A percentile compares a stretch with the other conserved stretches of the same genome.
These are phyloP conservation scores for Pigoraptor vietnamica DNA, from an alignment of 78 protist species.

Conservation along the genomic window DNA sequence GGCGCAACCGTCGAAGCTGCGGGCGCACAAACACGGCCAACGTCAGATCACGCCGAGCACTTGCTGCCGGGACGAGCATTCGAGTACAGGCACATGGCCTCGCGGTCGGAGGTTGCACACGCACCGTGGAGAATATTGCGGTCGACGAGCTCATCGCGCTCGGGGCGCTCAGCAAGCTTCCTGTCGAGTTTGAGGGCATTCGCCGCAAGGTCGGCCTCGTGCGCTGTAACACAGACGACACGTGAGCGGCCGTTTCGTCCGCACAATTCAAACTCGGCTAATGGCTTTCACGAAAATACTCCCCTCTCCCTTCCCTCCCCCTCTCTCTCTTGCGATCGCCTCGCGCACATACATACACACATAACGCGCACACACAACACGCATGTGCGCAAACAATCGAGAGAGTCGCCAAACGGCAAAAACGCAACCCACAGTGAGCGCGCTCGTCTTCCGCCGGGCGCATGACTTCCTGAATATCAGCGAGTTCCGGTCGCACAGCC, in stretches of 20 bases:
- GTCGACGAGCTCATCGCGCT: background rate
- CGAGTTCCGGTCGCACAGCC: background rate
- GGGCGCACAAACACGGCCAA: background rate
- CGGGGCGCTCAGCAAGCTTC: constrained; percentile 7
- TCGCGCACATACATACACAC: background rate
- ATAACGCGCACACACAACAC: background rate
- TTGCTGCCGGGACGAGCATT: too few species aligned
- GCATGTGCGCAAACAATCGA: too few species aligned
- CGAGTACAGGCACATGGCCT: too few species aligned
- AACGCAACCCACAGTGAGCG: background rate
- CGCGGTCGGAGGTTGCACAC: too few species aligned
- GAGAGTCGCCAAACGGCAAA: too few species aligned
- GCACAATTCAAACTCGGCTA: background rate
- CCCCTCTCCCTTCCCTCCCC: too few species aligned
- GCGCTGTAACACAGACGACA: too few species aligned
- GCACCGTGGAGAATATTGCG: constrained; percentile 1
- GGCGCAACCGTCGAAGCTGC: background rate
- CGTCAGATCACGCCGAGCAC: too few species aligned
- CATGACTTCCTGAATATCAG: background rate
- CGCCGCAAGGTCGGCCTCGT: background rate
- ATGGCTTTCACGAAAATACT: background rate
- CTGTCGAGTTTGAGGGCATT: background rate
- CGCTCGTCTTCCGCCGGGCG: background rate
- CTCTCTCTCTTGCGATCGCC: too few species aligned
- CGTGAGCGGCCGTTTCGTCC: too few species aligned